Evolutionary conservation across 2,329 filamentous ascomycete species (phyloP), one percentile per base, ranked within the genome.

Genomic region (Lithohypha guttulata): DNA sequence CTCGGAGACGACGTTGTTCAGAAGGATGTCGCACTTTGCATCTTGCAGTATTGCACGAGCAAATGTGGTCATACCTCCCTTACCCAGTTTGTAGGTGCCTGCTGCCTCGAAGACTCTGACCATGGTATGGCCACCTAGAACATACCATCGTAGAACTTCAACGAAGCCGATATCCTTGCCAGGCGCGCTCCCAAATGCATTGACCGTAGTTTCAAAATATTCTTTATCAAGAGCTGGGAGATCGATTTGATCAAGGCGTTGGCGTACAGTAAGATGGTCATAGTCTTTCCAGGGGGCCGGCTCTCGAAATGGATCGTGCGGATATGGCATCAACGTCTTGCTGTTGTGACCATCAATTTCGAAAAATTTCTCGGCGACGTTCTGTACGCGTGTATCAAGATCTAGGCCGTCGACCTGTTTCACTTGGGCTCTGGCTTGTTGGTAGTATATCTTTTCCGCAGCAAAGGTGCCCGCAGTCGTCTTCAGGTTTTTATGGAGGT

Each of bases 311-410:
- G 56, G 51, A 9, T 60, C 56, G 32, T 59, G 55, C 0, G 60
- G 59, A 28, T 52, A 62, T 0, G 59, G 59, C 57, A 62, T 61
- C 1, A 61, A 29, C 0, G 53, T 43, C 3, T 53, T 45, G 25
- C 56, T 56, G 6, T 46, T 43, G 2, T 50, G 5, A 2, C 55
- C 57, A 31, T 59, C 57, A 9, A 60, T 42, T 2, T 46, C 44
- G 38, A 60, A 59, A 39, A 62, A 57, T 2, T 25, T 35, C 11
- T 47, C 35, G 0, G 56, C 55, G 6, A 53, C 32, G 6, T 9
- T 18, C 19, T 39, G 17, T 3, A 22, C 11, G 14, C 21, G 31
- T 11, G 11, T 11, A 15, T 8, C 36, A 7, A 25, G 10, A 4
- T 4, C 14, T 13, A 13, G 8, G 15, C 7, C 15, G 28, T 30